Evolutionary conservation across 805 yeast genomes (phyloP).

Genomic region (Candida vartiovaarae): DNA sequence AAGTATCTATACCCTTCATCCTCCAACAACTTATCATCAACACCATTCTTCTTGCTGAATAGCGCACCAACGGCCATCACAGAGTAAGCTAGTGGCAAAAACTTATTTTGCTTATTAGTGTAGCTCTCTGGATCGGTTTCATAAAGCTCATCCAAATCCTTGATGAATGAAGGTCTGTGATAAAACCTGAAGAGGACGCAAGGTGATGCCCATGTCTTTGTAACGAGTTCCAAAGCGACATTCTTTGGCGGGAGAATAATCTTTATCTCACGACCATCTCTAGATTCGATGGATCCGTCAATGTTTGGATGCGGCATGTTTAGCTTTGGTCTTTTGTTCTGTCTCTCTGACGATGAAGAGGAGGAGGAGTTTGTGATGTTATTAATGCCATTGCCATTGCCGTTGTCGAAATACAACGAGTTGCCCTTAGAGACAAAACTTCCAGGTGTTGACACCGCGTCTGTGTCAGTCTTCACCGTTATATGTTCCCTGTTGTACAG

Average conservation of each 20-base stretch:
- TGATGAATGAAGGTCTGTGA: conserved; percentile 76
- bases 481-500: conserved; percentile 8
- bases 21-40: conserved; percentile 28
- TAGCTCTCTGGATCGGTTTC: conserved; percentile 72
- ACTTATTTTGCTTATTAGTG: conserved; percentile 70
- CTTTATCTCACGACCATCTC: conserved; percentile 34
- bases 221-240: conserved; percentile 64
- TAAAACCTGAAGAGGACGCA: conserved; percentile 80
- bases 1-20: conserved; percentile 79
- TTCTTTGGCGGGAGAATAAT: conserved; percentile 73
- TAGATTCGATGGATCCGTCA: conserved; percentile 21
- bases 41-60: conserved; percentile 39
- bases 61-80: conserved; percentile 83
- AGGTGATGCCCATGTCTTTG: conserved; percentile 79
- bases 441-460: conserved; percentile 5
- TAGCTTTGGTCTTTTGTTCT: conserved; percentile 5
- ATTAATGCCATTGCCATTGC: no score
- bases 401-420: no score
- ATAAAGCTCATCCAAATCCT: conserved; percentile 68
- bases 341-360: neutral
- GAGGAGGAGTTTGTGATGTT: neutral
- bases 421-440: no score
- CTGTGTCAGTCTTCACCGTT: conserved; percentile 1
- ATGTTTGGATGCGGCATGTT: conserved; percentile 24
- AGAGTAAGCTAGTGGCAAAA: conserved; percentile 75